These are phyloP conservation scores for Straminergon stramineum DNA, from an alignment of 225 moss, liverwort and hornwort genomes.

Conservation along the genomic window DNA sequence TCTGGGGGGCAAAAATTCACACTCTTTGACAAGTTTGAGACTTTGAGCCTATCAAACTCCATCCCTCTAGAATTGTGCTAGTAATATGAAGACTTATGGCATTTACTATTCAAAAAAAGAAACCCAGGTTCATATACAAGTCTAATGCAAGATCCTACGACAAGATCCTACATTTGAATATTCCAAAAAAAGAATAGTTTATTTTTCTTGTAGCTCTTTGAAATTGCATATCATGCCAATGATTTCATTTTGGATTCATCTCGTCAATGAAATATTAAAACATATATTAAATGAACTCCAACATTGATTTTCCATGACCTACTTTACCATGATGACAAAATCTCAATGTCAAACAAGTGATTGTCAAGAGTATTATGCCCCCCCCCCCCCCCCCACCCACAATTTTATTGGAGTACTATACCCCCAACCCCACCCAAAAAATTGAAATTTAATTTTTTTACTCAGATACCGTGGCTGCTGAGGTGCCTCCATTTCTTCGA, in stretches of 20 bases:
- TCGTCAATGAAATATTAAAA: too few species aligned
- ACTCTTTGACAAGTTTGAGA: not conserved
- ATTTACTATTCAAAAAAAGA: rapidly evolving
- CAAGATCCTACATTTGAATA: rapidly evolving
- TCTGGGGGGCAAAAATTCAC: not conserved
- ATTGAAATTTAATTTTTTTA: too few species aligned
- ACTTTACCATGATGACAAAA: not conserved
- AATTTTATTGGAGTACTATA: too few species aligned
- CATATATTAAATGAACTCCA: not conserved
- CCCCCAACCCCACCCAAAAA: not conserved
- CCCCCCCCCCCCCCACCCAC: too few species aligned
- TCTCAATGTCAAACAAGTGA: not conserved
- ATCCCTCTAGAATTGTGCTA: rapidly evolving
- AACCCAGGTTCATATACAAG: rapidly evolving
- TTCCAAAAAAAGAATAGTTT: not conserved
- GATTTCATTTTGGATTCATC: not conserved
- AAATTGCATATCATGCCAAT: not conserved
- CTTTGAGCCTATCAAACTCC: not conserved
- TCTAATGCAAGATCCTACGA: not conserved
- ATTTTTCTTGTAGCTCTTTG: not conserved
- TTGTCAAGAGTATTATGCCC: not conserved
- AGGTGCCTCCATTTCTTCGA: not conserved
- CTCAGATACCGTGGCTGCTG: not conserved
- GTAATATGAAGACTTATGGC: not conserved
- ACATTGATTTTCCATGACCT: not conserved